Conservation (phyloP, 1,284 basidiomycete species). For the Trametes pubescens region DNA sequence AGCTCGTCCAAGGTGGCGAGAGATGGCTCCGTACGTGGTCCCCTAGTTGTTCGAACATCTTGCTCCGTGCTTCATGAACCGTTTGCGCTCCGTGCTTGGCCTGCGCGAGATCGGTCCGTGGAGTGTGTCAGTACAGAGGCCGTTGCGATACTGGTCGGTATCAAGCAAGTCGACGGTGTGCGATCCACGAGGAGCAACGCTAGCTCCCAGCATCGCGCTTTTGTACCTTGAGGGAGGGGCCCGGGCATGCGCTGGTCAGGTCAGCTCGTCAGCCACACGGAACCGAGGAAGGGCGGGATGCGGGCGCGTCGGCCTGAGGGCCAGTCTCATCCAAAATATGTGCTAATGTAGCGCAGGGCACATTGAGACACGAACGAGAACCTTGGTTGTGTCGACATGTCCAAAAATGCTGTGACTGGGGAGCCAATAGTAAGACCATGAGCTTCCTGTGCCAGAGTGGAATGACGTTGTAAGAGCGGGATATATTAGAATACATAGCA, state of each 20-base stretch:
- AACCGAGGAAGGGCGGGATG: constrained; percentile 6
- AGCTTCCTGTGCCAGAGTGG: too few relatives aligned
- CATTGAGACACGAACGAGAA: too few relatives aligned
- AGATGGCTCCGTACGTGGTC: not conserved
- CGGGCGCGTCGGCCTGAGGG: too few relatives aligned
- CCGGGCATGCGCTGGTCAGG: not conserved
- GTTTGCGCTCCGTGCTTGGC: not conserved
- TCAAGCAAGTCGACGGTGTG: not conserved
- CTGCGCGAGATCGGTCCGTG: not conserved
- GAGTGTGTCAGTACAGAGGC: not conserved
- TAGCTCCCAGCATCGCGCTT: not conserved
- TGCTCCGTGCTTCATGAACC: constrained; percentile 9
- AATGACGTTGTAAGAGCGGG: not conserved
- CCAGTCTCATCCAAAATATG: not conserved
- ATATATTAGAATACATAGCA: constrained; percentile 31
- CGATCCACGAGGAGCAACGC: not conserved
- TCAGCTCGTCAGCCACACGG: constrained; percentile 23
- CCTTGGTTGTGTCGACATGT: too few relatives aligned
- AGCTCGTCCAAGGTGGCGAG: not conserved
- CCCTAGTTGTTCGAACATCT: constrained; percentile 25
- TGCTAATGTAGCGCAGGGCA: too few relatives aligned
- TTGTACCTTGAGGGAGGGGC: not conserved
- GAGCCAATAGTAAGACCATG: too few relatives aligned
- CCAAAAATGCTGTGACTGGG: too few relatives aligned
- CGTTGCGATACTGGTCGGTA: not conserved